These are phyloP conservation scores for Ceratocystis albifundus DNA, from an alignment of 2,329 filamentous ascomycete genomes.

Conservation along the genomic window DNA sequence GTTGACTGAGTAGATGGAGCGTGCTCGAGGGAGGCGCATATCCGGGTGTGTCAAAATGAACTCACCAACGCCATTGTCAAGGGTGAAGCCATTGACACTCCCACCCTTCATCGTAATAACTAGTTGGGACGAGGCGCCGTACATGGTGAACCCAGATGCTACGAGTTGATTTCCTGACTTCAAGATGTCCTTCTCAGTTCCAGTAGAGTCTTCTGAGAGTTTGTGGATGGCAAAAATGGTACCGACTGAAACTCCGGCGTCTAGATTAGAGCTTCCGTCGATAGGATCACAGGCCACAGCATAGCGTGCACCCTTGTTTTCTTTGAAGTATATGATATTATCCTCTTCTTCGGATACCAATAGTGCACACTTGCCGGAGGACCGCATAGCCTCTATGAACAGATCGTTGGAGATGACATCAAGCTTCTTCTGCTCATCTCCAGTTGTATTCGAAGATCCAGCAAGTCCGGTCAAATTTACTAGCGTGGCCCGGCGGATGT, in stretches of 20 bases:
- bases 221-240: slow-evolving; percentile 96
- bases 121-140: slow-evolving; percentile 89
- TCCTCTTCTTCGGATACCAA: slow-evolving; percentile 98
- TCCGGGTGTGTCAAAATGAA: slow-evolving; percentile 96
- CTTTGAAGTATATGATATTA: slow-evolving; percentile 75
- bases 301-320: slow-evolving; percentile 66
- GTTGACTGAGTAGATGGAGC: slow-evolving; percentile 93
- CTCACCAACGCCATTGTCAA: slow-evolving; percentile 92
- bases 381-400: slow-evolving; percentile 90
- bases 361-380: slow-evolving; percentile 78
- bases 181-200: slow-evolving; percentile 74
- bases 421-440: slow-evolving; percentile 98
- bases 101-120: slow-evolving; percentile 95
- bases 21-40: slow-evolving; percentile 72
- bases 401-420: slow-evolving; percentile 98
- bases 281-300: slow-evolving; percentile 96
- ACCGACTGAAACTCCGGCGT: slow-evolving; percentile 93
- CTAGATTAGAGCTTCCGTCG: slow-evolving; percentile 92
- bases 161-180: slow-evolving; percentile 83
- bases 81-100: slow-evolving; percentile 90
- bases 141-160: slow-evolving; percentile 98
- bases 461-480: slow-evolving; percentile 94
- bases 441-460: slow-evolving; percentile 86
- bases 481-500: slow-evolving; percentile 88
- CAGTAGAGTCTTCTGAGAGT: slow-evolving; percentile 62